A percentile compares a stretch with the other conserved stretches of the same genome.
These are phyloP conservation scores for Aschersonia sp. DNA, from an alignment of 2,329 filamentous ascomycete species.

Conservation along the genomic window DNA sequence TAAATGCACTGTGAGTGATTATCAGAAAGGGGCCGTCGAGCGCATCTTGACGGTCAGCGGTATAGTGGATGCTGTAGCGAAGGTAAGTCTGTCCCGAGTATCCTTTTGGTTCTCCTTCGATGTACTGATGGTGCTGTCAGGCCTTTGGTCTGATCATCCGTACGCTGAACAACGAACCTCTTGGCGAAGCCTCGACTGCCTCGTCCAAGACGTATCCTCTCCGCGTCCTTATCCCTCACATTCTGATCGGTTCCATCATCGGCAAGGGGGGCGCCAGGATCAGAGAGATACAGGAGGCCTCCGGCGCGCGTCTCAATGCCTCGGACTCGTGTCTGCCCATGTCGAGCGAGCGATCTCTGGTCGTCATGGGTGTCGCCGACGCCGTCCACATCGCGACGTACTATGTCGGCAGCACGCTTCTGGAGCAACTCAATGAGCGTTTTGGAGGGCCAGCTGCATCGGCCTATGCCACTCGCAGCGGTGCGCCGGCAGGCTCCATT, in stretches of 20 bases:
- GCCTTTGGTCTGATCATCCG: slow-evolving; percentile 97
- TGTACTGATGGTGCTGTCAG: slow-evolving; percentile 24
- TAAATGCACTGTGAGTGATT: slow-evolving; percentile 98
- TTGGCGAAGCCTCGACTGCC: slow-evolving; percentile 74
- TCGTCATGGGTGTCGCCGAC: slow-evolving; percentile 94
- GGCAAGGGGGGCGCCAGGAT: slow-evolving; percentile 93
- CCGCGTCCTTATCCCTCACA: slow-evolving; percentile 86
- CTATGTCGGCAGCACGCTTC: slow-evolving; percentile 94
- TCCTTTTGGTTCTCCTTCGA: neutral
- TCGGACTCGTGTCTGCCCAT: slow-evolving; percentile 89
- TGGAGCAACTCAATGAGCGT: slow-evolving; percentile 91
- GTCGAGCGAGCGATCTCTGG: slow-evolving; percentile 92
- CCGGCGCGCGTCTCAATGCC: slow-evolving; percentile 88
- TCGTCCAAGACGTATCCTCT: slow-evolving; percentile 97
- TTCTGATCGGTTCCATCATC: slow-evolving; percentile 96
- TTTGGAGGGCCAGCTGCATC: slow-evolving; percentile 93
- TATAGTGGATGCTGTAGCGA: slow-evolving; percentile 88
- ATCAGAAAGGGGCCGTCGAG: slow-evolving; percentile 91
- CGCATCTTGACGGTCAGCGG: slow-evolving; percentile 96
- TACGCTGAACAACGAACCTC: slow-evolving; percentile 91
- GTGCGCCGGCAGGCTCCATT: slow-evolving; percentile 81
- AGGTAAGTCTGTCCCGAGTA: slow-evolving; percentile 40
- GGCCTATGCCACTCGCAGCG: slow-evolving; percentile 92
- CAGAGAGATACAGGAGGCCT: slow-evolving; percentile 95
- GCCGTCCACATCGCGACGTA: slow-evolving; percentile 98